phyloP scores from a whole-genome alignment of 441 rosid genomes.

The Theobroma grandiflorum region DNA sequence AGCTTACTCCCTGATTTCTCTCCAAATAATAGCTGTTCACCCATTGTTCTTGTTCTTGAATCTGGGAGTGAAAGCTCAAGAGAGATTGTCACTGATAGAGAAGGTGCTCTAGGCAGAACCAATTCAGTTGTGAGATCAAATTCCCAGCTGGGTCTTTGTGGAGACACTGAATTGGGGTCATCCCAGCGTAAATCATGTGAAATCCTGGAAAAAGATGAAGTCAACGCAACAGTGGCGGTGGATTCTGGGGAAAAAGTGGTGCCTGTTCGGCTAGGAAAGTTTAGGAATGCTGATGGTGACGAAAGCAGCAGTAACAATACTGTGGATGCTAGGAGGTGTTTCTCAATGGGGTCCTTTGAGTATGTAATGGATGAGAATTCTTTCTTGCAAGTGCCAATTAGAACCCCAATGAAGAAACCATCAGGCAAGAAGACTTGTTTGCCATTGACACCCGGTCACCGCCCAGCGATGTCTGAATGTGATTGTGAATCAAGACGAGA shows the following conservation, averaged over 20 bases:
- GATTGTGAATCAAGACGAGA: slow-evolving; percentile 72
- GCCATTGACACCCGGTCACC: slow-evolving; percentile 66
- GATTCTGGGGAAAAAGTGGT: slow-evolving; percentile 67
- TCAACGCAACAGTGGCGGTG: slow-evolving; percentile 18
- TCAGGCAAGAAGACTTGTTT: slow-evolving; percentile 62
- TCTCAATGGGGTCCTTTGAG: slow-evolving; percentile 94
- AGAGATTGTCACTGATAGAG: slow-evolving; percentile 64
- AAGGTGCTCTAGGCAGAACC: slow-evolving; percentile 43
- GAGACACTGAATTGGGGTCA: slow-evolving; percentile 57
- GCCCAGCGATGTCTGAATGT: slow-evolving; percentile 79
- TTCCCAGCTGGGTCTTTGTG: slow-evolving; percentile 47
- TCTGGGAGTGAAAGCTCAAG: slow-evolving; percentile 85
- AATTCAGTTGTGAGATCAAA: slow-evolving; percentile 43
- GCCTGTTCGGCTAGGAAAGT: slow-evolving; percentile 85
- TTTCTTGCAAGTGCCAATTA: slow-evolving; percentile 73
- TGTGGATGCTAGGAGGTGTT: slow-evolving; percentile 75
- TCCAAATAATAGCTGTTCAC: slow-evolving; percentile 55
- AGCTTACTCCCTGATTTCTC: slow-evolving; percentile 72
- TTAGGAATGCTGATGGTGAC: slow-evolving; percentile 65
- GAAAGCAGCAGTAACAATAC: slow-evolving; percentile 55
- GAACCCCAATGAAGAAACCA: slow-evolving; percentile 64
- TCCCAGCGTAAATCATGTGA: slow-evolving; percentile 45
- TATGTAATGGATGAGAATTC: slow-evolving; percentile 85
- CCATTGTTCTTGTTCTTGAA: slow-evolving; percentile 83
- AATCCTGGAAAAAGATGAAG: slow-evolving; percentile 45